Evolutionary conservation across 2,329 filamentous ascomycete species (phyloP).

Genomic region (Beauveria pseudobassiana): DNA sequence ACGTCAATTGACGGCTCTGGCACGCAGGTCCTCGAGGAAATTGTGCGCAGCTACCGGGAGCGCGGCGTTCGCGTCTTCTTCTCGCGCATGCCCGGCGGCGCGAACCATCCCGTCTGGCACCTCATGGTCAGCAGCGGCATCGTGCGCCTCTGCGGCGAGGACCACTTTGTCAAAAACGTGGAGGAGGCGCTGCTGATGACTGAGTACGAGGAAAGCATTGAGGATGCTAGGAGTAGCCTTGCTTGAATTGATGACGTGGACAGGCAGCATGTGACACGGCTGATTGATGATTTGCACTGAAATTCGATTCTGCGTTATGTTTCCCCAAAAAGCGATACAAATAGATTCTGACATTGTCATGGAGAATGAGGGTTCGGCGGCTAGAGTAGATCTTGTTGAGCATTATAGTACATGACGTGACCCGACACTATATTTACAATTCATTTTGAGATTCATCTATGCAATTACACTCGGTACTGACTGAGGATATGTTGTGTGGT

Average conservation of each 20-base stretch:
- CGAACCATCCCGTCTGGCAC: slow-evolving; percentile 53
- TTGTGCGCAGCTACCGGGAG: slow-evolving; percentile 72
- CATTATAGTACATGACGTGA: neutral
- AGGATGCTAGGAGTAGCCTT: slow-evolving; percentile 10
- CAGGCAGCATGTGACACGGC: neutral
- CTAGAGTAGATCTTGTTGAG: neutral
- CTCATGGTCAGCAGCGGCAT: slow-evolving; percentile 77
- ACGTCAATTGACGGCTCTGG: slow-evolving; percentile 90
- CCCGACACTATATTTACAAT: neutral
- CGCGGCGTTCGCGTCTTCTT: slow-evolving; percentile 74
- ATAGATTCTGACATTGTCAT: neutral
- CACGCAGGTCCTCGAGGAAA: slow-evolving; percentile 84
- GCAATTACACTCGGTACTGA: no score
- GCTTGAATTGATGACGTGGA: neutral
- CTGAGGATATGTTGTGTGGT: no score
- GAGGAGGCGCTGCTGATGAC: slow-evolving; percentile 76
- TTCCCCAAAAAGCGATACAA: neutral
- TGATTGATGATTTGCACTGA: neutral
- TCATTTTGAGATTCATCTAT: neutral
- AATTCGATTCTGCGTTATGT: neutral
- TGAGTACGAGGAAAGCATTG: slow-evolving; percentile 56
- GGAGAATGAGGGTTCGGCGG: neutral
- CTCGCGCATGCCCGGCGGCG: slow-evolving; percentile 44
- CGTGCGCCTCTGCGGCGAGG: slow-evolving; percentile 66
- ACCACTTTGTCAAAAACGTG: slow-evolving; percentile 75